Base-by-base conservation (phyloP, 2,329 filamentous ascomycete species). In the Neopestalotiopsis rosae region DNA sequence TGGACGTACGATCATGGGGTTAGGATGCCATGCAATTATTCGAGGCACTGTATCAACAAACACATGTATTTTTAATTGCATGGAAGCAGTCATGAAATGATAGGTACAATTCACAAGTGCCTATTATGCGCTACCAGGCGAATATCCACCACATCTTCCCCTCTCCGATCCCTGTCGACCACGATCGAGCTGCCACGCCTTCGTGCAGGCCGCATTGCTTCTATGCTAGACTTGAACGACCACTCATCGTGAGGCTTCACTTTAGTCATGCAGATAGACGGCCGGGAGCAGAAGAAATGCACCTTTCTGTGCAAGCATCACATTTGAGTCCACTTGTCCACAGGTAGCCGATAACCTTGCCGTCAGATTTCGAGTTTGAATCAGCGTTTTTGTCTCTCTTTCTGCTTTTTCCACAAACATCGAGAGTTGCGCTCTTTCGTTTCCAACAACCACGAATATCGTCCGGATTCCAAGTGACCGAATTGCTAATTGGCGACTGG, bases 121-220 rank as follows among this genome's bases (percentile, higher is more conserved):
- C 57, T 30, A 59, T 30, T 2, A 17, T 13, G 14, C 30, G 57
- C 57, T n/a, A 42, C 13, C 28, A 45, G 62, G 42, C 7, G 20
- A 13, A 49, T 61, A 56, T 63, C 68, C 68, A 67, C 34, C 68
- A 64, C 45, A 52, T 52, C 59, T 69, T 65, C 68, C 68, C 66
- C 66, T 66, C 69, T 38, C 45, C 34, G 61, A 70, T 61, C 68
- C 69, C 64, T 68, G 67, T 62, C 45, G 63, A 40, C 42, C 64
- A 40, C 52, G 30, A 45, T 64, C 32, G 68, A 68, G 67, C 71
- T 70, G 77, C 83, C 83, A 85, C 83, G 83, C 84, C 82, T 82
- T 71, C 79, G 76, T 84, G 82, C 82, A 83, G 80, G 74, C 76
- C 72, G 77, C 76, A 72, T 71, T 67, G 66, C 66, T 63, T 67